A percentile compares a stretch with the other conserved stretches of the same genome.
Evolutionary conservation across 2,329 filamentous ascomycete species (phyloP).

Genomic region (Microcyclospora pomicola): DNA sequence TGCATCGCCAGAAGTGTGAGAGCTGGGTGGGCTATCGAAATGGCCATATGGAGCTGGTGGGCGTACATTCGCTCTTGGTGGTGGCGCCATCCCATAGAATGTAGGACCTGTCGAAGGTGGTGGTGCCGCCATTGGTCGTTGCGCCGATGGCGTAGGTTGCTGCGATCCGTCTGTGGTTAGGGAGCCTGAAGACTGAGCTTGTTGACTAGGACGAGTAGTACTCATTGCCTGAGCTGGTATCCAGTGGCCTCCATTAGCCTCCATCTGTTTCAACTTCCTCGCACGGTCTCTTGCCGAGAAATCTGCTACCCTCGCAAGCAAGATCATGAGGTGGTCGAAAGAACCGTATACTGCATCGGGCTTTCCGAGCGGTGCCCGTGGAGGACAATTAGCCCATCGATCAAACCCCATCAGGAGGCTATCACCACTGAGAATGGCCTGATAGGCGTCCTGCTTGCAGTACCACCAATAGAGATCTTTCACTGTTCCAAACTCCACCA

Average conservation of each 20-base stretch:
- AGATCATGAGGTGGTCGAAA: constrained; percentile 71
- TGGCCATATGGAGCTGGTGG: constrained; percentile 30
- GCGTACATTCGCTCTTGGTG: constrained; percentile 24
- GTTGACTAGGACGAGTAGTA: constrained; percentile 24
- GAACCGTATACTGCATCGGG: constrained; percentile 73
- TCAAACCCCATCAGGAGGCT: constrained; percentile 67
- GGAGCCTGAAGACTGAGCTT: no score
- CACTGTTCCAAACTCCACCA: constrained; percentile 66
- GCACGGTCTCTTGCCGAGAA: constrained; percentile 66
- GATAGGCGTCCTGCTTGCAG: constrained; percentile 83
- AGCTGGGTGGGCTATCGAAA: constrained; percentile 9
- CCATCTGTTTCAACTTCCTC: constrained; percentile 59
- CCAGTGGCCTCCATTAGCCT: constrained; percentile 44
- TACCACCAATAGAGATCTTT: constrained; percentile 95
- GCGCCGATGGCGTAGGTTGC: constrained; percentile 8
- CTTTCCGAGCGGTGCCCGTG: constrained; percentile 64
- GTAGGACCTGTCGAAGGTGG: constrained; percentile 21
- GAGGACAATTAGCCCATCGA: constrained; percentile 75
- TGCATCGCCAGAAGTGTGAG: constrained; percentile 25
- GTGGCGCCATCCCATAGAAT: constrained; percentile 40
- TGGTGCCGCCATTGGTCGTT: constrained; percentile 3
- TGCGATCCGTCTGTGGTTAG: constrained; percentile 3
- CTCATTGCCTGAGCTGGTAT: constrained; percentile 38
- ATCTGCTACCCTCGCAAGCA: constrained; percentile 65
- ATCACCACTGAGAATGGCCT: constrained; percentile 78